These are phyloP conservation scores for Fusarium clavum DNA, from an alignment of 2,329 filamentous ascomycete species.

Conservation along the genomic window DNA sequence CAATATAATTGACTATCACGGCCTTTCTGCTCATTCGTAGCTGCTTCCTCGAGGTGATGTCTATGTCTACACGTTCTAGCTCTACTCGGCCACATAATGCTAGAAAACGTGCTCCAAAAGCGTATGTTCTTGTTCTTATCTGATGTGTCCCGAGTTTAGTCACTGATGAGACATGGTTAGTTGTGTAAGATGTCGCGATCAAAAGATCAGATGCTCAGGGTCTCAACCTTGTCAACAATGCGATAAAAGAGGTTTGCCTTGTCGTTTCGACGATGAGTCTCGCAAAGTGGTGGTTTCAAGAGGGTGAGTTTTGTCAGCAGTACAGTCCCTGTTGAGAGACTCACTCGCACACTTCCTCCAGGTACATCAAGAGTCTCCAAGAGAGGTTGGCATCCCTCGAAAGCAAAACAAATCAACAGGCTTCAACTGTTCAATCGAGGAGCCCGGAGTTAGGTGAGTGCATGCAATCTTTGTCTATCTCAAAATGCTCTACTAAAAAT, in stretches of 20 bases:
- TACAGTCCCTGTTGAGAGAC: neutral
- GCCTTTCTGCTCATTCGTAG: neutral
- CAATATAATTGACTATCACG: neutral
- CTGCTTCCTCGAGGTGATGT: neutral
- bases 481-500: neutral
- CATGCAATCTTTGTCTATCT: neutral
- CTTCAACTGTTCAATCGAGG: neutral
- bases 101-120: constrained; percentile 35
- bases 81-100: constrained; percentile 18
- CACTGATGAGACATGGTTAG: constrained; percentile 4
- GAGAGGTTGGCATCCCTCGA: constrained; percentile 26
- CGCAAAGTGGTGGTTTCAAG: constrained; percentile 36
- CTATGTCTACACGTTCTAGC: constrained; percentile 13
- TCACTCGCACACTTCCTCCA: neutral
- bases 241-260: constrained; percentile 23
- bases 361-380: constrained; percentile 31
- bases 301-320: neutral
- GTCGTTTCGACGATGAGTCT: constrained; percentile 30
- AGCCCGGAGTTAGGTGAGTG: constrained; percentile 7
- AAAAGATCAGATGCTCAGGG: constrained; percentile 37
- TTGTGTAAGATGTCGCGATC: constrained; percentile 36
- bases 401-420: neutral
- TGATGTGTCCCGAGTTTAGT: neutral
- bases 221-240: constrained; percentile 34
- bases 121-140: constrained; percentile 16